These are phyloP conservation scores for Eucalyptus tenuipes DNA, from an alignment of 345 rosid species.

Conservation along the genomic window DNA sequence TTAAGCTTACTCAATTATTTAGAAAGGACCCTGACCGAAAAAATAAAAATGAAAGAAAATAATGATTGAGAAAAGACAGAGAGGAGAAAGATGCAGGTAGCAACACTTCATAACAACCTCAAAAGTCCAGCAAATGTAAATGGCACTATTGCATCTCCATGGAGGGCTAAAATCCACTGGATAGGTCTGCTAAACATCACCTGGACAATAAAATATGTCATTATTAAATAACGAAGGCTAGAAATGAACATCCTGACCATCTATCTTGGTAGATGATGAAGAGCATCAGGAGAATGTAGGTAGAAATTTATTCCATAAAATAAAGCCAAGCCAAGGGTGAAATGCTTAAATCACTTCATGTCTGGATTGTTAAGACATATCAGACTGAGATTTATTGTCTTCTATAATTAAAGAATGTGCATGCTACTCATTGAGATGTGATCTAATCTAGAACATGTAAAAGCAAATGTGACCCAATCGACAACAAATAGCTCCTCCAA, in stretches of 20 bases:
- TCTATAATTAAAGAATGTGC: background rate
- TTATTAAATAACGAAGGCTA: background rate
- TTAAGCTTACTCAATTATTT: background rate
- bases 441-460: background rate
- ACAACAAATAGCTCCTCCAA: background rate
- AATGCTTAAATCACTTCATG: background rate
- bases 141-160: constrained; percentile 75
- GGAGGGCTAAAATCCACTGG: constrained; percentile 93
- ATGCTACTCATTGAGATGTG: background rate
- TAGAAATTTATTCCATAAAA: background rate
- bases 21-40: background rate
- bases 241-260: background rate
- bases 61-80: too few species aligned
- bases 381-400: background rate
- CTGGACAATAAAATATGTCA: constrained; percentile 18
- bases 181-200: constrained; percentile 84
- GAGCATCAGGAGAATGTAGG: background rate
- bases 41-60: too few species aligned
- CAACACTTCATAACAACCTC: constrained; percentile 32
- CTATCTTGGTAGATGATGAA: background rate
- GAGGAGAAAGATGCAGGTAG: background rate
- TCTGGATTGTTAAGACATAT: background rate
- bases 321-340: background rate
- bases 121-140: constrained; percentile 73
- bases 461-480: background rate